These are phyloP conservation scores for Plantago ovata DNA, from an alignment of 257 asterid species.

Conservation along the genomic window DNA sequence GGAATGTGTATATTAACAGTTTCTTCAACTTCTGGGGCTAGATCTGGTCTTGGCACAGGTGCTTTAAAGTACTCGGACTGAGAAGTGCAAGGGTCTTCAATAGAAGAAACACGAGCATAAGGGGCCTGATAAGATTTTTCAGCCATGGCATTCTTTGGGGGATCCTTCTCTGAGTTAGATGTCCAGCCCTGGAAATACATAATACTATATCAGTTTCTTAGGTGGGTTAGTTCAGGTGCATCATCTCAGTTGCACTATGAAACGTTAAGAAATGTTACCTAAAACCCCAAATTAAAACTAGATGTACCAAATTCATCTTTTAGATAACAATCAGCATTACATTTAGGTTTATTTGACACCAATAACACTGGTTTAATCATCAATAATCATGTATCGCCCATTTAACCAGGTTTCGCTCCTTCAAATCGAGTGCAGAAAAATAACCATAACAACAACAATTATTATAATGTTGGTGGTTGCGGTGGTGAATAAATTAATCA, in stretches of 20 bases:
- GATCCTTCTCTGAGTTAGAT: constrained; percentile 32
- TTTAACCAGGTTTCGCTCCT: no score
- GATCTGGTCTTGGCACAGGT: constrained; percentile 23
- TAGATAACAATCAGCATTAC: no score
- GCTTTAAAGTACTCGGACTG: constrained; percentile 43
- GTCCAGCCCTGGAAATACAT: constrained; percentile 36
- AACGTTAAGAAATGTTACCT: constrained; percentile 1
- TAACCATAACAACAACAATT: no score
- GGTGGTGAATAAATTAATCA: no score
- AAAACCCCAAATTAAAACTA: no score
- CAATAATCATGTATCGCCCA: no score
- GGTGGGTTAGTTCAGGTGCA: not conserved
- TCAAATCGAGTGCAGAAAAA: no score
- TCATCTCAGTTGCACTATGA: not conserved
- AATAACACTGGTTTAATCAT: no score
- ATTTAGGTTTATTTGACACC: no score
- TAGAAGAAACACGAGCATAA: constrained; percentile 61
- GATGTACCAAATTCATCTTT: no score
- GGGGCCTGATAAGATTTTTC: constrained; percentile 58
- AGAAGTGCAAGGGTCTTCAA: constrained; percentile 58
- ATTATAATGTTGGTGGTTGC: no score
- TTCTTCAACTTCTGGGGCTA: constrained; percentile 23
- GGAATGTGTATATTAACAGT: constrained; percentile 39
- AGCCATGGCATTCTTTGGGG: constrained; percentile 29
- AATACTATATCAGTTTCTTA: constrained; percentile 16